Conservation (phyloP, 495 filamentous ascomycete genomes). For the Aspergillus haitiensis region DNA sequence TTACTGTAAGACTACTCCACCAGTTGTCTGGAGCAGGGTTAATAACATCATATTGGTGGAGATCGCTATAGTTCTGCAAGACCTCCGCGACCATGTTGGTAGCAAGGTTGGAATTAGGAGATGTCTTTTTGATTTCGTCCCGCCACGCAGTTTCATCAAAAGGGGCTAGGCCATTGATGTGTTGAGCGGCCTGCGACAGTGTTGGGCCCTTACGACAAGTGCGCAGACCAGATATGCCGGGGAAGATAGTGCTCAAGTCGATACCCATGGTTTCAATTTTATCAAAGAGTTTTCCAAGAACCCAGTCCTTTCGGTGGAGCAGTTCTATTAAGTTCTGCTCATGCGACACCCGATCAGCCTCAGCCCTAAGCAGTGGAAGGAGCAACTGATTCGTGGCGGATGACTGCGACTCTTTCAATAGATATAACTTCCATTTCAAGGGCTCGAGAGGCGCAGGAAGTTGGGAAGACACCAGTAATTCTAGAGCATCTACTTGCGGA, state of each 20-base stretch:
- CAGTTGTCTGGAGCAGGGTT: slow-evolving; percentile 32
- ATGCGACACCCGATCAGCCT: slow-evolving; percentile 51
- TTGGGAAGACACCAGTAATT: slow-evolving; percentile 57
- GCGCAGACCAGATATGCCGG: slow-evolving; percentile 54
- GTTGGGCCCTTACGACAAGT: slow-evolving; percentile 34
- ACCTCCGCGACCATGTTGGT: slow-evolving; percentile 32
- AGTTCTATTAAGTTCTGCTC: slow-evolving; percentile 56
- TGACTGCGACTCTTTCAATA: slow-evolving; percentile 56
- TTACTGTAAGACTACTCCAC: slow-evolving; percentile 39
- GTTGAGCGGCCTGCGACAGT: slow-evolving; percentile 38
- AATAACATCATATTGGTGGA: slow-evolving; percentile 14
- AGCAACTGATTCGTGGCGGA: slow-evolving; percentile 61
- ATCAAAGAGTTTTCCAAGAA: slow-evolving; percentile 73
- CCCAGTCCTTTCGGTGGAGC: slow-evolving; percentile 74
- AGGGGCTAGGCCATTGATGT: slow-evolving; percentile 46
- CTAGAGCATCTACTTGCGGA: slow-evolving; percentile 40
- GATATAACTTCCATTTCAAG: slow-evolving; percentile 65
- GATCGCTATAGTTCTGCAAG: slow-evolving; percentile 10
- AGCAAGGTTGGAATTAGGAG: slow-evolving; percentile 24
- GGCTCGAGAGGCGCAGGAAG: slow-evolving; percentile 68
- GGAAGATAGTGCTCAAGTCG: slow-evolving; percentile 70
- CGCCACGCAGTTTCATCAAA: slow-evolving; percentile 50
- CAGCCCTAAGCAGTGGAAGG: slow-evolving; percentile 65
- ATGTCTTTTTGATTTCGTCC: slow-evolving; percentile 25
- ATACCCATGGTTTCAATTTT: slow-evolving; percentile 70